phyloP scores from a whole-genome alignment of 164 flowering plant genomes.

The Tetracentron sinense region DNA sequence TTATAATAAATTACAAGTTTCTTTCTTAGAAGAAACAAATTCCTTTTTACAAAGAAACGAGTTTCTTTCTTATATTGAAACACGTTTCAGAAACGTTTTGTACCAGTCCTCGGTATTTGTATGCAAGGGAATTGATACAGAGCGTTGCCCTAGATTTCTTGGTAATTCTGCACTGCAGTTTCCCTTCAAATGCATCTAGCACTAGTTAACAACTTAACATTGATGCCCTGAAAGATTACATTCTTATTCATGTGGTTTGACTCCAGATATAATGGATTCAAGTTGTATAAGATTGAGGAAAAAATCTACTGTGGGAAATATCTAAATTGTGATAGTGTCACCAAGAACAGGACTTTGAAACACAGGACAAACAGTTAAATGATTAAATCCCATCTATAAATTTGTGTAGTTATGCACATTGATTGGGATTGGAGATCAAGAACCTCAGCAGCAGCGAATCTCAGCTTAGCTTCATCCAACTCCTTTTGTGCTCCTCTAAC shows the following conservation, averaged over 20 bases:
- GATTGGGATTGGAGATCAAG: conserved; percentile 1
- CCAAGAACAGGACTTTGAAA: neutral
- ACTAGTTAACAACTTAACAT: neutral
- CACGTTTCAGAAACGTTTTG: too few relatives aligned
- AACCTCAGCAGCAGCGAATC: conserved; percentile 99
- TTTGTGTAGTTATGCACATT: too few relatives aligned
- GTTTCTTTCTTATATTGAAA: too few relatives aligned
- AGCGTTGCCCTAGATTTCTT: too few relatives aligned
- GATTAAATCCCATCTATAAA: too few relatives aligned
- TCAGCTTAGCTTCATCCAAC: conserved; percentile 84
- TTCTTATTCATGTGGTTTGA: neutral
- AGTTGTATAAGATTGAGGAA: neutral
- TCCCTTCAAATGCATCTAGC: neutral
- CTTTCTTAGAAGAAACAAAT: too few relatives aligned
- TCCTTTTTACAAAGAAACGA: too few relatives aligned
- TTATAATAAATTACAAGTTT: too few relatives aligned
- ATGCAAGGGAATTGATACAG: too few relatives aligned
- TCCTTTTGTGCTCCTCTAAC: conserved; percentile 73
- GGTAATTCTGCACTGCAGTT: too few relatives aligned
- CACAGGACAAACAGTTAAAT: neutral
- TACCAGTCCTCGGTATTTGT: too few relatives aligned
- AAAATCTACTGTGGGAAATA: neutral
- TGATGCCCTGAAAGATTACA: neutral
- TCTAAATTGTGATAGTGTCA: neutral
- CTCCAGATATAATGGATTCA: neutral